A percentile compares a stretch with the other conserved stretches of the same genome.
Conservation (phyloP, 2,329 filamentous ascomycete species). For the Colletotrichum cordylinicola region DNA sequence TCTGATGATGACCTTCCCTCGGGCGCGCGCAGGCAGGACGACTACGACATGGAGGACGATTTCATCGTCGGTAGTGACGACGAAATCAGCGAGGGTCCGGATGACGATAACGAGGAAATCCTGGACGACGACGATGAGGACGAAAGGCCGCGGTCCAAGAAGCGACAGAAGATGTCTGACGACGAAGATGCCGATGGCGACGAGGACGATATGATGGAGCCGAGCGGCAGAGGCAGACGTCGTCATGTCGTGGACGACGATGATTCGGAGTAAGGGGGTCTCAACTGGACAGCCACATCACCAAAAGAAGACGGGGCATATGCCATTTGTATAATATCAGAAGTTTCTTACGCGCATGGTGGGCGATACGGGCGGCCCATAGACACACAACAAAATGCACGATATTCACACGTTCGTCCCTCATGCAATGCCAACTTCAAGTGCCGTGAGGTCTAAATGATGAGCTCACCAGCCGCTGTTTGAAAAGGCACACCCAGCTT, state of each 20-base stretch:
- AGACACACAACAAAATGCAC: neutral
- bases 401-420: neutral
- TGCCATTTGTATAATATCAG: constrained; percentile 7
- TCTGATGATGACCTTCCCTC: constrained; percentile 76
- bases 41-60: constrained; percentile 81
- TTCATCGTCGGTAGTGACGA: constrained; percentile 81
- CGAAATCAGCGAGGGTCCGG: constrained; percentile 63
- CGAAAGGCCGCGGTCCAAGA: constrained; percentile 51
- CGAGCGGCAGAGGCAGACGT: constrained; percentile 53
- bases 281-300: neutral
- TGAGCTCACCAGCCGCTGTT: neutral
- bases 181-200: constrained; percentile 54
- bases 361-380: neutral
- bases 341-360: neutral
- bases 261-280: constrained; percentile 49
- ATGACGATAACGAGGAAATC: constrained; percentile 65
- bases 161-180: constrained; percentile 53
- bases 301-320: neutral
- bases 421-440: neutral
- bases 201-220: constrained; percentile 51
- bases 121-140: constrained; percentile 59
- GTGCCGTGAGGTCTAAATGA: neutral
- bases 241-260: constrained; percentile 66
- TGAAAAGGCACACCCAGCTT: neutral
- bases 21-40: constrained; percentile 67